A percentile compares a stretch with the other conserved stretches of the same genome.
Conservation (phyloP, 192 early-diverging fungal genomes). For the Coemansia furcata region DNA sequence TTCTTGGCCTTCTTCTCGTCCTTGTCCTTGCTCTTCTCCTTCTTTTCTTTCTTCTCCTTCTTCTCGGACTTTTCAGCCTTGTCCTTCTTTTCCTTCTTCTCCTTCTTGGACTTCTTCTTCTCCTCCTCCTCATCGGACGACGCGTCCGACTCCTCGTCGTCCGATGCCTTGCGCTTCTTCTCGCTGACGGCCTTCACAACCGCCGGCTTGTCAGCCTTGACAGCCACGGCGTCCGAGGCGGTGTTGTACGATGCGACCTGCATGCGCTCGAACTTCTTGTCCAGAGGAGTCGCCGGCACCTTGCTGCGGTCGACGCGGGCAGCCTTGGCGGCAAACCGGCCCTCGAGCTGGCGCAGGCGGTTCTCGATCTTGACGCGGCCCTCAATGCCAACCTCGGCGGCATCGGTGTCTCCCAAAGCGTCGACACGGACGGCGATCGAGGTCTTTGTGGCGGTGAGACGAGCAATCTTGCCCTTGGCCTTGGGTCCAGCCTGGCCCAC, state of each 20-base stretch:
- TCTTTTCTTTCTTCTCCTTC: constrained; percentile 31
- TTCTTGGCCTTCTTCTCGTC: constrained; percentile 41
- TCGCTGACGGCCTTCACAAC: constrained; percentile 16
- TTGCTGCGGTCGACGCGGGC: constrained; percentile 68
- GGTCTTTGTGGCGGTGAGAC: constrained; percentile 89
- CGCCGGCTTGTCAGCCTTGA: constrained; percentile 13
- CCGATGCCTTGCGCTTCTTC: constrained; percentile 54
- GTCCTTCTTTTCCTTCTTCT: constrained; percentile 41
- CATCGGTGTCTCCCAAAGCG: constrained; percentile 80
- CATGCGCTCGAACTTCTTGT: constrained; percentile 54
- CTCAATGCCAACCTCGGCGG: constrained; percentile 82
- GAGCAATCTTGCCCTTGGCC: constrained; percentile 98
- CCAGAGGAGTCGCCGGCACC: constrained; percentile 28
- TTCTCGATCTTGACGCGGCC: constrained; percentile 84
- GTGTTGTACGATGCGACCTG: constrained; percentile 54
- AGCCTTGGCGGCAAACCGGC: constrained; percentile 64
- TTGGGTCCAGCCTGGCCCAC: constrained; percentile 96
- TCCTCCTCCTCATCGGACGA: constrained; percentile 48
- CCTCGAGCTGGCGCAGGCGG: constrained; percentile 87
- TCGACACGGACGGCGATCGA: constrained; percentile 88
- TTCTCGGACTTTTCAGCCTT: constrained; percentile 51
- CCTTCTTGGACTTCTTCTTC: constrained; percentile 31
- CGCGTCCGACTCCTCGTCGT: constrained; percentile 26
- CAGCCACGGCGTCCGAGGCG: constrained; percentile 42
- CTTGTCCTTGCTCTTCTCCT: constrained; percentile 46